These are phyloP conservation scores for Przewalskia tangutica DNA, from an alignment of 257 asterid genomes.

Conservation along the genomic window DNA sequence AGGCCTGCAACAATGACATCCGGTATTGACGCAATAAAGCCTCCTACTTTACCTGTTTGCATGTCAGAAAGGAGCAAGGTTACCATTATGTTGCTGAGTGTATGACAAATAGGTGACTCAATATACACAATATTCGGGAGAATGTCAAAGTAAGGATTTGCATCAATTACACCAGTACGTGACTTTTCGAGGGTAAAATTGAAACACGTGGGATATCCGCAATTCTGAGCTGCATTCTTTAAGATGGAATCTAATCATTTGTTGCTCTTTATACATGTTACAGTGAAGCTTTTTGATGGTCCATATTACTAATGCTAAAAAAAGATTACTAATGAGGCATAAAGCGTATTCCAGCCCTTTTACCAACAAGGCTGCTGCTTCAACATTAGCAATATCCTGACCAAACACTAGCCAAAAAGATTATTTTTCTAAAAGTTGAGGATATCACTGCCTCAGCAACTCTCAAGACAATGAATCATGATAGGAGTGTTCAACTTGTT, in stretches of 20 bases:
- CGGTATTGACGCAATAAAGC: slow-evolving; percentile 91
- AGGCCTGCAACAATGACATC: slow-evolving; percentile 93
- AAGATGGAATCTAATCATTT: not conserved
- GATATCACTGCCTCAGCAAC: not conserved
- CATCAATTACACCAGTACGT: not conserved
- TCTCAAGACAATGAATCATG: not conserved
- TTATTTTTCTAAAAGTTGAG: too few relatives aligned
- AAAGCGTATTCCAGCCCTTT: too few relatives aligned
- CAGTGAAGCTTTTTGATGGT: not conserved
- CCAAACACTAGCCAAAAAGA: not conserved
- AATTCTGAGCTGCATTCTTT: not conserved
- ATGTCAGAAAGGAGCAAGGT: not conserved
- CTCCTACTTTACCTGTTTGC: slow-evolving; percentile 88
- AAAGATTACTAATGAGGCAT: too few relatives aligned
- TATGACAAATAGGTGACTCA: not conserved
- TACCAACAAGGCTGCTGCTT: not conserved
- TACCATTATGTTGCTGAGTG: not conserved
- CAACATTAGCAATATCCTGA: not conserved
- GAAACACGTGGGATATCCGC: not conserved
- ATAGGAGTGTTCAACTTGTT: not conserved
- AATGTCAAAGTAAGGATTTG: too few relatives aligned
- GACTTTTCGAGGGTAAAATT: not conserved
- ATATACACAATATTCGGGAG: too few relatives aligned
- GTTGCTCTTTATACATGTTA: not conserved
- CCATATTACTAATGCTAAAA: not conserved